Evolutionary conservation across 2,329 filamentous ascomycete species (phyloP), one percentile per base, ranked within the genome.

Genomic region (Leptographium procerum): DNA sequence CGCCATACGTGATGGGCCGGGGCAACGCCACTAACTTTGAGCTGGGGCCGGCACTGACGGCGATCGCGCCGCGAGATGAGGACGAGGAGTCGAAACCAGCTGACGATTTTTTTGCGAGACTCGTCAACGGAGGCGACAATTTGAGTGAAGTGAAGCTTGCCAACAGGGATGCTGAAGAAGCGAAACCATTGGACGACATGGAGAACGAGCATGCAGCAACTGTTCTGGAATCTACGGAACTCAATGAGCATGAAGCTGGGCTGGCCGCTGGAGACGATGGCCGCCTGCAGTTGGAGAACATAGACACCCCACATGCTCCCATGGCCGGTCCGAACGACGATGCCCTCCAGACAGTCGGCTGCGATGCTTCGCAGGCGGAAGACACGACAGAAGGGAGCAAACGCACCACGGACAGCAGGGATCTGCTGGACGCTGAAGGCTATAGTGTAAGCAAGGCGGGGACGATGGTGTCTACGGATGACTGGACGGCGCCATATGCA

Each of bases 1-100:
- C 91, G 16, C 94, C 94, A 0, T 99, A 96, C 69, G 85, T 97
- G 48, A 97, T 96, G 91, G 92, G 94, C 29, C 84, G 90, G 62
- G 87, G 83, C 69, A 91, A 88, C 64, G 83, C 87, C 40, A 87
- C 86, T 4, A 88, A 89, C 66, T 92, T 94, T 65, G 90, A 95
- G 67, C 82, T 91, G 55, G 88, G 86, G 7, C 89, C 89, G 7
- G 81, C 86, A 8, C 75, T 97, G 58, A 91, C 89, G 63, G 88
- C 92, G 1, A 89, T 97, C 57, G 92, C 92, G 14, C 90, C 87
- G 6, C 84, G 92, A 40, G 91, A 95, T 61, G 91, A 90, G 26
- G 84, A 87, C 8, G 81, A 82, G 13, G 74, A 75, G 31, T 62
- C 65, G 5, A 76, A 76, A 60, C 62, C 70, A 7, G 65, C 65